Evolutionary conservation across 306 rosid genomes (phyloP).

Genomic region (Arachis hypogaea): DNA sequence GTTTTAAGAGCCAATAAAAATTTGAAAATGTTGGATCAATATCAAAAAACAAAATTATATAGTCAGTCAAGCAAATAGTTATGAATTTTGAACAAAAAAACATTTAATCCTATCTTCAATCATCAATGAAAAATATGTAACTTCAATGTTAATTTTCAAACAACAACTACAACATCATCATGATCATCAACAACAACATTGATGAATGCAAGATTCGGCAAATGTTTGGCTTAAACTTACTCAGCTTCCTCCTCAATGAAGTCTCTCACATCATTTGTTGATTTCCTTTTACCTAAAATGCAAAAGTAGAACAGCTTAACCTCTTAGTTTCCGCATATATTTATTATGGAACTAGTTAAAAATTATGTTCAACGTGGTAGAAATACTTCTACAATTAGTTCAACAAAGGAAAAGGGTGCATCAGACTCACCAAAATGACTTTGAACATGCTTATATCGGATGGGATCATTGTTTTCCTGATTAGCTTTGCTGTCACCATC

Average conservation of each 20-base stretch:
- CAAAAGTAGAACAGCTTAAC: constrained; percentile 30
- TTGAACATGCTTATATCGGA: constrained; percentile 44
- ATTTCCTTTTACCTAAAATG: constrained; percentile 66
- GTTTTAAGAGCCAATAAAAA: too few species aligned
- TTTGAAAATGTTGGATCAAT: too few species aligned
- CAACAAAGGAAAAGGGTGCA: constrained; percentile 24
- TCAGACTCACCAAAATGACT: constrained; percentile 52
- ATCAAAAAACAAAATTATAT: too few species aligned
- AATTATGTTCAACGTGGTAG: constrained; percentile 16
- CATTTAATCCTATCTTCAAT: background rate
- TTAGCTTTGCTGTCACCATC: constrained; percentile 45
- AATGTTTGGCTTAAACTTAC: constrained; percentile 59
- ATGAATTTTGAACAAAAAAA: too few species aligned
- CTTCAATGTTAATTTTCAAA: background rate
- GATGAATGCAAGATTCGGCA: constrained; percentile 29
- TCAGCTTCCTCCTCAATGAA: constrained; percentile 95
- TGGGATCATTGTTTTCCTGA: constrained; percentile 43
- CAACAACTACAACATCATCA: too few species aligned
- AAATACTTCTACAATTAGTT: background rate
- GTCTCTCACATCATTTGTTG: constrained; percentile 48
- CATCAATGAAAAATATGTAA: constrained; percentile 2
- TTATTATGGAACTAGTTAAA: constrained; percentile 23
- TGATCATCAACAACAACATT: too few species aligned
- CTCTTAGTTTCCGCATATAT: constrained; percentile 8
- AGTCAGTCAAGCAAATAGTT: too few species aligned